Evolutionary conservation across 192 early-diverging fungal genomes (phyloP), one percentile per base, ranked within the genome.

Genomic region (Thamnidium elegans): DNA sequence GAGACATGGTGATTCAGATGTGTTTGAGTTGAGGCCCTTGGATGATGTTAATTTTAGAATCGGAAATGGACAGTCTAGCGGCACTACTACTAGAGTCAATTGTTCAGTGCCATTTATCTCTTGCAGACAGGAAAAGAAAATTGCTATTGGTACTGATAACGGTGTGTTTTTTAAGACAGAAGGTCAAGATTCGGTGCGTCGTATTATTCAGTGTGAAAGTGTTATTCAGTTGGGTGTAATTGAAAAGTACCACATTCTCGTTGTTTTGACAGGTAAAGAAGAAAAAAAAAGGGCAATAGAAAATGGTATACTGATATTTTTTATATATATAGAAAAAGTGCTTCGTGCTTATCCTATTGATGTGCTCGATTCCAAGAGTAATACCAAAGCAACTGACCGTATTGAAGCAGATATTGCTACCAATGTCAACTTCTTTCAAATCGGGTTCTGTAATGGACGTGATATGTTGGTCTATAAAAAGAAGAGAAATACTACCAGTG

Each of bases 161-260:
- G 95, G 95, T 17, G 77, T 97, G 15, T 96, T 85, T 63, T 68
- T 68, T 48, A 68, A 68, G 14, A 46, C 63, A 15, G 81, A 86
- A 3, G 74, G 78, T 2, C 79, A 75, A 56, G 76, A 72, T 32
- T 75, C 80, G 45, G 72, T 84, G 65, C 70, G 71, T 67, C 78
- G 81, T 62, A 78, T 87, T 39, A 71, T 95, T 34, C 73, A 77
- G 21, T 62, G 91, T 30, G 92, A 94, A 55, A 86, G 84, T 66
- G 87, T 96, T 43, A 76, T 71, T 43, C 94, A 96, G 74, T 80
- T 98, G 51, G 94, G 89, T 69, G 87, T 94, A 34, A 69, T 97
- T 45, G 87, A 88, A 63, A 84, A 92, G 14, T 82, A 86, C 65
- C 86, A 88, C 36, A 86, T 94, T 51, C 70, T 98, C 53, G 77